Conservation (phyloP, 176 grass and related monocot genomes). For the Metroxylon sagu region DNA sequence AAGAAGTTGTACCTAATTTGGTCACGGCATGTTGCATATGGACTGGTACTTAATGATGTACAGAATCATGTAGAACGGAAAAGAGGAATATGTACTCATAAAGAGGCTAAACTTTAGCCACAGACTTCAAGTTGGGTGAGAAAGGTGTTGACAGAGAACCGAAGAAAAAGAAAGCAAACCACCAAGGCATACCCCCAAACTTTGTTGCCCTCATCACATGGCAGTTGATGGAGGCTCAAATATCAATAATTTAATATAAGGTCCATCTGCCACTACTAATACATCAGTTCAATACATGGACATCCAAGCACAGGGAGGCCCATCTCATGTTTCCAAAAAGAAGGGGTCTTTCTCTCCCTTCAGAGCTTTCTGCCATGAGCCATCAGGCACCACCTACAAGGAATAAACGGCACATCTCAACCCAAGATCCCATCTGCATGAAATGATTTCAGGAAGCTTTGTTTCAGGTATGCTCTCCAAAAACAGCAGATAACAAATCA, state of each 20-base stretch:
- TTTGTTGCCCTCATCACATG: not conserved
- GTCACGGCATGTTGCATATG: too few species aligned
- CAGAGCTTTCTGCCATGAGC: not conserved
- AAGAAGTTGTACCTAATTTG: too few species aligned
- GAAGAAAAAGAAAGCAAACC: conserved; percentile 11
- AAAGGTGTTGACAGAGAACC: not conserved
- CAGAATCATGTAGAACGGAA: too few species aligned
- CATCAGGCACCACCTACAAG: not conserved
- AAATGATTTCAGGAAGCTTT: not conserved
- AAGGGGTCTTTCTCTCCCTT: not conserved
- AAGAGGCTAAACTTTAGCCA: not conserved
- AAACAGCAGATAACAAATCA: conserved; percentile 7
- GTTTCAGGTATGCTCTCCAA: conserved; percentile 1
- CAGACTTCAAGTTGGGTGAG: not conserved
- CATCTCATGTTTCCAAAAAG: not conserved
- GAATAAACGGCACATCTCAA: not conserved
- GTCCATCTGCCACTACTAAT: not conserved
- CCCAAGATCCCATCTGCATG: not conserved
- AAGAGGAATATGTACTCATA: not conserved
- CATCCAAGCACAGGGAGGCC: not conserved
- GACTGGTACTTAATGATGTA: too few species aligned
- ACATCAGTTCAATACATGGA: not conserved
- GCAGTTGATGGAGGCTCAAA: conserved; percentile 7
- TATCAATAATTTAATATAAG: conserved; percentile 2
- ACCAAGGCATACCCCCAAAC: conserved; percentile 1